Evolutionary conservation across 75 land plant genomes (phyloP).

Genomic region (Pseudotsuga menziesii): DNA sequence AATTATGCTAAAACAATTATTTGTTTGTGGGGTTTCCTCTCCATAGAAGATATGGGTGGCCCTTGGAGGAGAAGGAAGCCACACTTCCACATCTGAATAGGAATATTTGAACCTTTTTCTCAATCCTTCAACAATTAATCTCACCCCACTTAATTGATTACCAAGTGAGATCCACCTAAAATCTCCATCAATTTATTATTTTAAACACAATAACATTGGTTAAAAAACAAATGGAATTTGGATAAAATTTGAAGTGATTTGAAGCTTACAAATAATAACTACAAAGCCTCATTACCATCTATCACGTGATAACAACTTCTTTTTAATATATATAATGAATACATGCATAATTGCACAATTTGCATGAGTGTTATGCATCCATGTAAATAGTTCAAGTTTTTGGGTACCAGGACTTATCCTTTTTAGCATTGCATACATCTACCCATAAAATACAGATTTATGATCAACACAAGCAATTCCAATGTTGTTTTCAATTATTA

Average conservation of each 20-base stretch:
- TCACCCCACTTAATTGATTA: slow-evolving; percentile 84
- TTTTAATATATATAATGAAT: background rate
- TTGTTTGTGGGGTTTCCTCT: slow-evolving; percentile 40
- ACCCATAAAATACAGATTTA: slow-evolving; percentile 9
- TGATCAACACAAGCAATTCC: background rate
- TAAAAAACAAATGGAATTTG: background rate
- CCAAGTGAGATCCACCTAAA: slow-evolving; percentile 67
- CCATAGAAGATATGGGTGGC: slow-evolving; percentile 39
- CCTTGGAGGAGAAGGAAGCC: slow-evolving; percentile 55
- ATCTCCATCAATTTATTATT: slow-evolving; percentile 60
- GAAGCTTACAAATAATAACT: background rate
- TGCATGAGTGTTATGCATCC: slow-evolving; percentile 98
- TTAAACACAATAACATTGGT: background rate
- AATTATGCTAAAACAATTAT: slow-evolving; percentile 25
- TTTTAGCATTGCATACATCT: slow-evolving; percentile 98
- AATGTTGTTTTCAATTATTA: background rate
- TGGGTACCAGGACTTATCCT: slow-evolving; percentile 96
- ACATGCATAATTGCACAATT: slow-evolving; percentile 44
- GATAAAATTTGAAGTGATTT: no score
- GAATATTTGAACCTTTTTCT: slow-evolving; percentile 90
- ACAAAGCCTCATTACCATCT: background rate
- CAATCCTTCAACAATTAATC: slow-evolving; percentile 88
- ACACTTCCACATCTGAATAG: slow-evolving; percentile 84
- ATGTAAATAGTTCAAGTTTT: slow-evolving; percentile 95
- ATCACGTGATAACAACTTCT: no score